These are phyloP conservation scores for Ophiostoma australiae DNA, from an alignment of 2,329 filamentous ascomycete species.

Conservation along the genomic window DNA sequence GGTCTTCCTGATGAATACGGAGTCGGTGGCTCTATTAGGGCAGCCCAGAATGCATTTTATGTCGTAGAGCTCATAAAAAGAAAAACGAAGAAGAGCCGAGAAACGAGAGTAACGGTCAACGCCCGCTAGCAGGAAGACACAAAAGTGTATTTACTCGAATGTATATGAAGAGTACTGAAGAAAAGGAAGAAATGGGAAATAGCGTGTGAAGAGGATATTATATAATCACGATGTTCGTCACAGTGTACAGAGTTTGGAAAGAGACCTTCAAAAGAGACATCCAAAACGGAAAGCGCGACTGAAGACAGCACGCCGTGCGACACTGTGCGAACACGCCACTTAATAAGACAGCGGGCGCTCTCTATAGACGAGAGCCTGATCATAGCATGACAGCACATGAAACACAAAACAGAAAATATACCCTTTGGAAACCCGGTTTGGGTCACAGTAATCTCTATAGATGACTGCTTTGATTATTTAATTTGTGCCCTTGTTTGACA, in stretches of 20 bases:
- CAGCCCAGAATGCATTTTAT: not conserved
- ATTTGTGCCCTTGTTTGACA: slow-evolving; percentile 6
- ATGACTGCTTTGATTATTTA: not conserved
- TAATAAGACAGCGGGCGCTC: slow-evolving; percentile 5
- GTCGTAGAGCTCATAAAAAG: not conserved
- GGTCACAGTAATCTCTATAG: not conserved
- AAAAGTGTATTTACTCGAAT: not conserved
- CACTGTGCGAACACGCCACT: not conserved
- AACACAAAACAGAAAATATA: not conserved
- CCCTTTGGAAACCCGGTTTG: not conserved
- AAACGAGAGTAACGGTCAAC: not conserved
- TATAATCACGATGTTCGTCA: not conserved
- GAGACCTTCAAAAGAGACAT: not conserved
- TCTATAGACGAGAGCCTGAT: not conserved
- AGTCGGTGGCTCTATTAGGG: not conserved
- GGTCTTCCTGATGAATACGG: not conserved
- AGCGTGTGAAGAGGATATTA: not conserved
- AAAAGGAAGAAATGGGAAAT: not conserved
- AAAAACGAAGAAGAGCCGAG: not conserved
- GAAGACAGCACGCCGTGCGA: not conserved
- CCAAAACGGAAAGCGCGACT: not conserved
- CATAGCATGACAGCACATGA: not conserved
- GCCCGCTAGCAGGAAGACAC: slow-evolving; percentile 1
- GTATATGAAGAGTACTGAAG: not conserved
- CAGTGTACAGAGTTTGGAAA: not conserved